Evolutionary conservation across 208 protist genomes (phyloP).

Genomic region (Naegleria fowleri): DNA sequence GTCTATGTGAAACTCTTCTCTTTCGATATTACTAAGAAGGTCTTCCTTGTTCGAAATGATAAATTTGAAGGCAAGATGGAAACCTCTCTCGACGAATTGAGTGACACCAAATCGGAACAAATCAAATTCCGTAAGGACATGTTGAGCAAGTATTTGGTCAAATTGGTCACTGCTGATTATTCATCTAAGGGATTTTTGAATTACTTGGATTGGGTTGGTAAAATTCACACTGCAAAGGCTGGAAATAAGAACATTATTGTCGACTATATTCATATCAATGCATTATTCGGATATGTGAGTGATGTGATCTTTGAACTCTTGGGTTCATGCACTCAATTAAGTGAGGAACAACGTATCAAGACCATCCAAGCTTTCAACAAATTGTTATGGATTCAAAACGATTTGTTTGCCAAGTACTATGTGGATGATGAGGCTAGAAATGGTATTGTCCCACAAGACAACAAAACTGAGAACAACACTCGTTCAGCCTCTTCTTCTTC

Average conservation of each 20-base stretch:
- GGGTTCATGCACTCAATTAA: no score
- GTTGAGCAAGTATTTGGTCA: slow-evolving; percentile 25
- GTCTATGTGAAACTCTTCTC: slow-evolving; percentile 16
- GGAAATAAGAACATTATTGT: slow-evolving; percentile 3
- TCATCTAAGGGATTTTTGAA: background rate
- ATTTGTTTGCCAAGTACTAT: slow-evolving; percentile 25
- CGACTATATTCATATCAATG: slow-evolving; percentile 19
- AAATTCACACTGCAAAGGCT: slow-evolving; percentile 21
- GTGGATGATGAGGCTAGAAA: background rate
- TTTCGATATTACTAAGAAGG: slow-evolving; percentile 21
- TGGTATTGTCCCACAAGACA: background rate
- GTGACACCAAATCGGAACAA: background rate
- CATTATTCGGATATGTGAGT: slow-evolving; percentile 15
- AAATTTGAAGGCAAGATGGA: slow-evolving; percentile 18
- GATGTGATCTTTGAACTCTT: background rate
- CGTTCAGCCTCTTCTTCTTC: background rate
- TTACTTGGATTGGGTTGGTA: slow-evolving; percentile 29
- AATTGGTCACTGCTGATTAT: slow-evolving; percentile 24
- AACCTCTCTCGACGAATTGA: background rate
- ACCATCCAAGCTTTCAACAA: slow-evolving; percentile 10
- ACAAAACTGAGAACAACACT: background rate
- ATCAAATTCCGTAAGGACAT: slow-evolving; percentile 32
- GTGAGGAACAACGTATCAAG: background rate
- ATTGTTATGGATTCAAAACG: slow-evolving; percentile 29
- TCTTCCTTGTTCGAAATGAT: background rate